Base-by-base conservation (phyloP, 768 basidiomycete genomes). In the Russula ochroleuca region DNA sequence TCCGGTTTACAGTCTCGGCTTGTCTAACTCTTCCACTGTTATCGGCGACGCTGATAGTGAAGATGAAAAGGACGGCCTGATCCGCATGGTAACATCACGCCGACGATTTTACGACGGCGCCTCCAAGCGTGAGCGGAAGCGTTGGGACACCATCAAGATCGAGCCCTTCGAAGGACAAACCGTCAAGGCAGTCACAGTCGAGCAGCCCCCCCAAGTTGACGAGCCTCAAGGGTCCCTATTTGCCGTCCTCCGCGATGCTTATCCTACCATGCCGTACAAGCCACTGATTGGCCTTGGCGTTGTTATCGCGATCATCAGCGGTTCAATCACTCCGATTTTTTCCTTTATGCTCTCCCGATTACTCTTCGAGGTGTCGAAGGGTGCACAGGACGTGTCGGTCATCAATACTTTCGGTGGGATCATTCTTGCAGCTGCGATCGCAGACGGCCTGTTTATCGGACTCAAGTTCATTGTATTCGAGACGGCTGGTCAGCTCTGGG, bases 261-360 rank as follows among this genome's bases (percentile, higher is more conserved):
- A 84, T 72, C 88, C 87, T 2, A 84, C 83, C 0, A 76, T 97
- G 31, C 94, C 94, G 0, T 72, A 81, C 71, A 97, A 95, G 70
- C 78, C 79, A 5, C 66, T 91, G 48, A 73, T 97, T 63, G 69
- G 85, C 71, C 33, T 90, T 57, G 94, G 94, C 19, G 77, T 96
- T 28, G 2, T 85, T 61, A 70, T 83, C n/a, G 87, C 87, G 62
- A 66, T 93, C 47, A 73, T 83, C 58, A 88, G 85, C 68, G 96
- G 97, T 23, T 82, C 90, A 3, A 85, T 90, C 79, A 97, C 94
- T 0, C 96, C 97, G 3, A 63, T 98, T 50, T 99, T 98, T 80
- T 94, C 96, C 1, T 92, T 81, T 78, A 81, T 94, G 67, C 85
- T 97, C 69, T 90, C 93, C 10, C 81, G 81, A 9, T 82, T 98